These are phyloP conservation scores for Pyrenula aspistea DNA, from an alignment of 495 filamentous ascomycete genomes.

Conservation along the genomic window DNA sequence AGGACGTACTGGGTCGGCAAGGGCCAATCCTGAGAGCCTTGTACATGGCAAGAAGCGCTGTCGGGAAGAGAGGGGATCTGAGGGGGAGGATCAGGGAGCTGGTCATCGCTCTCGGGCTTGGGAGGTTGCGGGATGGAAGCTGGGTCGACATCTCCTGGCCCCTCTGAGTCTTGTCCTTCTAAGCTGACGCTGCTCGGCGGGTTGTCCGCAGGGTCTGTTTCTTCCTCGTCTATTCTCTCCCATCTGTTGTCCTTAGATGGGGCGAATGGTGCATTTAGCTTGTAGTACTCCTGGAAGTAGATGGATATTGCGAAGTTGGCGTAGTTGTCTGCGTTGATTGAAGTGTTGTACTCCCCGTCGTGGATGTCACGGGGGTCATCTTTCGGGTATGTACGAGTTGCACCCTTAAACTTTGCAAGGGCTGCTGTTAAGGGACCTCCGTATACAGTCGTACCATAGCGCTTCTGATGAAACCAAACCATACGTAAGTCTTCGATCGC, in stretches of 20 bases:
- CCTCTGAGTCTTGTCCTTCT: neutral
- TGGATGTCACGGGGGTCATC: neutral
- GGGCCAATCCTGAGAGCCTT: neutral
- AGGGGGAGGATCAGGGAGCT: neutral
- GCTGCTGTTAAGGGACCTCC: neutral
- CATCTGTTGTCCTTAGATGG: neutral
- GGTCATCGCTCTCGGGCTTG: neutral
- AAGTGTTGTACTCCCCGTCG: neutral
- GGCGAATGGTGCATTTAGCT: neutral
- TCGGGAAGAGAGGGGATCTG: neutral
- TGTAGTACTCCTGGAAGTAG: neutral
- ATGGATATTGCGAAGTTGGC: neutral
- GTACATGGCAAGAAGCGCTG: neutral
- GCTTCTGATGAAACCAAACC: neutral
- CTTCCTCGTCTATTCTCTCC: neutral
- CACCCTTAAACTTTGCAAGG: neutral
- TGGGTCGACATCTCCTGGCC: neutral
- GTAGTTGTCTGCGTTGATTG: neutral
- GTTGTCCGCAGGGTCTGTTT: neutral
- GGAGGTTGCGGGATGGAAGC: neutral
- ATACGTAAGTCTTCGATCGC: neutral
- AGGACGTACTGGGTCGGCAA: neutral
- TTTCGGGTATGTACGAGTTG: neutral
- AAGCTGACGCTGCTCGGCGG: neutral
- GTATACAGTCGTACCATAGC: neutral